Evolutionary conservation across 306 rosid genomes (phyloP).

Genomic region (Sechiopsis laciniata): DNA sequence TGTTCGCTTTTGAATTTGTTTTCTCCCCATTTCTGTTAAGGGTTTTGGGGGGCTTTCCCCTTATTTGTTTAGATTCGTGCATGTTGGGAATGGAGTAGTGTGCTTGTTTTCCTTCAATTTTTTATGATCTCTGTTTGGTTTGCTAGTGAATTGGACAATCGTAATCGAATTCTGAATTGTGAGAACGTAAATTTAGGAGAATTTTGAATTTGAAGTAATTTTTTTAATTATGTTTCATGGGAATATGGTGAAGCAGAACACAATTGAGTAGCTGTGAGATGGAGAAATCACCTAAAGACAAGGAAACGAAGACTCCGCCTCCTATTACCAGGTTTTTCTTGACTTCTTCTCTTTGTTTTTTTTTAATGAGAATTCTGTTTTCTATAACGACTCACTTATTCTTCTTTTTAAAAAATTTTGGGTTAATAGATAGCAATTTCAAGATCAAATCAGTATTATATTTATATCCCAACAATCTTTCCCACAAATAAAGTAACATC

Average conservation of each 20-base stretch:
- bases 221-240: background rate
- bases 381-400: background rate
- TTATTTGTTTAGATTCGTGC: conserved; percentile 1
- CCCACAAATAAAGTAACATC: no score
- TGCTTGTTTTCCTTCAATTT: background rate
- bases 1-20: background rate
- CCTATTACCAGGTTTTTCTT: conserved; percentile 48
- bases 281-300: conserved; percentile 69
- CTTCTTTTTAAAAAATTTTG: background rate
- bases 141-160: background rate
- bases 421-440: background rate
- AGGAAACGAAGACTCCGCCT: conserved; percentile 66
- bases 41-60: background rate
- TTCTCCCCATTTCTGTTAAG: background rate
- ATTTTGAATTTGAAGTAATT: background rate
- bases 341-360: background rate
- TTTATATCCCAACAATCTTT: no score
- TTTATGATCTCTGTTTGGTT: background rate
- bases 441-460: conserved; percentile 1
- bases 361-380: background rate
- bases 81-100: background rate
- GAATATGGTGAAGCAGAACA: conserved; percentile 30
- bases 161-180: background rate
- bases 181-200: background rate
- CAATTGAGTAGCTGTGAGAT: conserved; percentile 80